Evolutionary conservation across 192 early-diverging fungal genomes (phyloP).

Genomic region (Coemansia biformis): DNA sequence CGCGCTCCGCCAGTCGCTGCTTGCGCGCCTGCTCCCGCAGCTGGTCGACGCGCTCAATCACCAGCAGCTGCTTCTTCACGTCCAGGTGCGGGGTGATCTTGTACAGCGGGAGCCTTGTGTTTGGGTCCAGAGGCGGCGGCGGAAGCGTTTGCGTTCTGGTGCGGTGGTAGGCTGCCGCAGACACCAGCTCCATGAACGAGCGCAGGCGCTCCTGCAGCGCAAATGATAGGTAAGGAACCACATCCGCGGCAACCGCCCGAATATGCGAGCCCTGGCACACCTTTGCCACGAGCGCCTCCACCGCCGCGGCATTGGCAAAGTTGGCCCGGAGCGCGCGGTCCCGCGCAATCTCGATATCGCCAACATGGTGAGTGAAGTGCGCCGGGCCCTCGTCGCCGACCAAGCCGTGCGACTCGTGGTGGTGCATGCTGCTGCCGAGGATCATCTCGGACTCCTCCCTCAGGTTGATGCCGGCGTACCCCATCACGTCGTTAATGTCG

Average conservation of each 20-base stretch:
- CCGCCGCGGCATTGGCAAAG: slow-evolving; percentile 9
- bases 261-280: slow-evolving; percentile 18
- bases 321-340: slow-evolving; percentile 17
- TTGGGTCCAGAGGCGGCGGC: slow-evolving; percentile 53
- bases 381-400: not conserved
- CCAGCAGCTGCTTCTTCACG: slow-evolving; percentile 62
- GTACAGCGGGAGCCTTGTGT: slow-evolving; percentile 58
- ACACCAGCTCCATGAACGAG: slow-evolving; percentile 61
- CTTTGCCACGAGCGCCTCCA: slow-evolving; percentile 17
- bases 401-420: slow-evolving; percentile 1
- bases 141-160: slow-evolving; percentile 56
- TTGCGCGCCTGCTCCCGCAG: slow-evolving; percentile 60
- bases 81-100: slow-evolving; percentile 63
- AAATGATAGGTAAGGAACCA: slow-evolving; percentile 58
- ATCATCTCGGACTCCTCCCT: slow-evolving; percentile 61
- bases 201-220: slow-evolving; percentile 66
- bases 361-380: slow-evolving; percentile 6
- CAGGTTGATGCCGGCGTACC: slow-evolving; percentile 72
- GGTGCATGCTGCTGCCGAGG: slow-evolving; percentile 37
- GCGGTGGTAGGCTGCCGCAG: slow-evolving; percentile 67
- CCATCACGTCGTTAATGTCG: slow-evolving; percentile 67
- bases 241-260: slow-evolving; percentile 55
- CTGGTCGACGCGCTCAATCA: slow-evolving; percentile 64
- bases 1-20: slow-evolving; percentile 42
- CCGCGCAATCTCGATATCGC: slow-evolving; percentile 21